Conservation (phyloP, 768 basidiomycete genomes). For the Tremella mesenterica region DNA sequence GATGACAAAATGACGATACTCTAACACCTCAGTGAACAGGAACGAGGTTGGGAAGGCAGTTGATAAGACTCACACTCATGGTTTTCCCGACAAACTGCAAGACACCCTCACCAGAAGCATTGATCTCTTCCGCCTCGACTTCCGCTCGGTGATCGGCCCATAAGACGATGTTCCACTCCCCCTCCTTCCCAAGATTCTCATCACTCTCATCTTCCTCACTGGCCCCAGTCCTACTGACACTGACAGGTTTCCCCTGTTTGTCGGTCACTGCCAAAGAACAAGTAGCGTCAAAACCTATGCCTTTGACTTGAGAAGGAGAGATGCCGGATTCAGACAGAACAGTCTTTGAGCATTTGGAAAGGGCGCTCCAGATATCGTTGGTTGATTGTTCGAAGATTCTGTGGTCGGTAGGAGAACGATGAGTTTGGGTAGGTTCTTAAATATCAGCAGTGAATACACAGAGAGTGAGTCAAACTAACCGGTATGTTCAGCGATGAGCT, state of each 20-base stretch:
- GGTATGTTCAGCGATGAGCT: conserved; percentile 66
- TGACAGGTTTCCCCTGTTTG: conserved; percentile 59
- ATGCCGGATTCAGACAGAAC: conserved; percentile 54
- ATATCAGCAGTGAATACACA: neutral
- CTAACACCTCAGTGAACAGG: conserved; percentile 3
- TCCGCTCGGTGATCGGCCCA: conserved; percentile 98
- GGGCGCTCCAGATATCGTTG: conserved; percentile 69
- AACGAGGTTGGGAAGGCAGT: neutral
- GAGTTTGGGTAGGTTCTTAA: conserved; percentile 66
- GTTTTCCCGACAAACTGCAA: conserved; percentile 91
- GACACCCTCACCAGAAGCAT: conserved; percentile 70
- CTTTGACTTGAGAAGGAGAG: conserved; percentile 60
- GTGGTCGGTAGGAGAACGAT: conserved; percentile 72
- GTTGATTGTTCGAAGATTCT: conserved; percentile 96
- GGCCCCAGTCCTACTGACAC: conserved; percentile 51
- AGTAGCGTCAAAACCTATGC: conserved; percentile 90
- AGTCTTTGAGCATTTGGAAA: conserved; percentile 52
- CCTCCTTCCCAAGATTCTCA: conserved; percentile 49
- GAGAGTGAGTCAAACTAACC: conserved; percentile 16
- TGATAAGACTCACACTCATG: conserved; percentile 59
- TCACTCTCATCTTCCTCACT: conserved; percentile 52
- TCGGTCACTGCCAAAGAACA: conserved; percentile 87
- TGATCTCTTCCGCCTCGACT: conserved; percentile 83
- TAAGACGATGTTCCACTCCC: conserved; percentile 77
- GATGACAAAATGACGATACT: neutral